A percentile compares a stretch with the other conserved stretches of the same genome.
Evolutionary conservation across 768 basidiomycete genomes (phyloP).

Genomic region (Galerina sulciceps): DNA sequence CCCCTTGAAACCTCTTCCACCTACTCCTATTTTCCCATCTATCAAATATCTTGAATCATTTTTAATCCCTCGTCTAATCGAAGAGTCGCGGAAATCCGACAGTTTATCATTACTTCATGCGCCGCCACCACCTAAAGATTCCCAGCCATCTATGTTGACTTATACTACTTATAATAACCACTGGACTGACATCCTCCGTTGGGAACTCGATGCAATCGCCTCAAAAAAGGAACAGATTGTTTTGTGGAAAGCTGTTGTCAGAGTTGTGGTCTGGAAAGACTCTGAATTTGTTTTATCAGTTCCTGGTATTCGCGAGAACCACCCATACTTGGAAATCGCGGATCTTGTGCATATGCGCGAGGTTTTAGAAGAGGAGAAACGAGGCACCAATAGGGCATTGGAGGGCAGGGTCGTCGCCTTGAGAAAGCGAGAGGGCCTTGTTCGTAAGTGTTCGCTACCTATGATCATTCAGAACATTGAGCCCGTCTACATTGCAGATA

Average conservation of each 20-base stretch:
- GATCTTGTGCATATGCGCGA: conserved; percentile 51
- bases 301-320: conserved; percentile 44
- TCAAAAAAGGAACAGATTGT: conserved; percentile 47
- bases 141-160: conserved; percentile 27
- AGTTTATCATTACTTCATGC: conserved; percentile 30
- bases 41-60: conserved; percentile 44
- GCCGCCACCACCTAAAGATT: conserved; percentile 27
- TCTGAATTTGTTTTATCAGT: conserved; percentile 42
- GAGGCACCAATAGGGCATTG: conserved; percentile 43
- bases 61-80: conserved; percentile 40
- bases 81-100: conserved; percentile 23
- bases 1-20: conserved; percentile 42
- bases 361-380: conserved; percentile 30
- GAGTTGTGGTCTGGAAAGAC: conserved; percentile 39
- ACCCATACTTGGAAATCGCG: conserved; percentile 46
- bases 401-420: conserved; percentile 47
- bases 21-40: conserved; percentile 47
- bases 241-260: conserved; percentile 42
- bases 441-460: conserved; percentile 39
- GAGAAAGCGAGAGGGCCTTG: conserved; percentile 49
- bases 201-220: conserved; percentile 48
- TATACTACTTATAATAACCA: conserved; percentile 40
- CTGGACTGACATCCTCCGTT: conserved; percentile 46
- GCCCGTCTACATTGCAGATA: conserved; percentile 30
- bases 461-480: not conserved